phyloP scores from a whole-genome alignment of 768 basidiomycete genomes.

The Tubosaeta sp. region DNA sequence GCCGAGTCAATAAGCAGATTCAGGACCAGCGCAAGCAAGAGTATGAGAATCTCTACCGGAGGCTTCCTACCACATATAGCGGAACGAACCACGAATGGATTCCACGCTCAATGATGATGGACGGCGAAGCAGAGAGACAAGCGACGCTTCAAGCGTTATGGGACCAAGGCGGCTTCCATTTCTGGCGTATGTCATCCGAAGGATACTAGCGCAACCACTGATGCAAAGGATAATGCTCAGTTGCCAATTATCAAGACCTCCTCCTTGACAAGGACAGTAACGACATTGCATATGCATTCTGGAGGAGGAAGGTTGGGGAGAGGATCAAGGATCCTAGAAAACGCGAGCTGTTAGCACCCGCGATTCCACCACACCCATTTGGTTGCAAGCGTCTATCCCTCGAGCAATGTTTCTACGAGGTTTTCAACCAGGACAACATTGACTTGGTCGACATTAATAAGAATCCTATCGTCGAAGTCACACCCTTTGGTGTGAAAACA shows the following conservation, averaged over 20 bases:
- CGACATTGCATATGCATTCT: slow-evolving; percentile 7
- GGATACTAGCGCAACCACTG: neutral
- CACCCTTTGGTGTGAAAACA: slow-evolving; percentile 7
- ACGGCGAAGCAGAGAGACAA: slow-evolving; percentile 9
- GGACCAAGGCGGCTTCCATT: slow-evolving; percentile 7
- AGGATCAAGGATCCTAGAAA: slow-evolving; percentile 3
- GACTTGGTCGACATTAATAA: slow-evolving; percentile 11
- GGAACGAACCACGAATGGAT: slow-evolving; percentile 1
- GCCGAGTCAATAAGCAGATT: slow-evolving; percentile 2
- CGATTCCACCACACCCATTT: slow-evolving; percentile 6
- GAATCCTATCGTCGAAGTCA: slow-evolving; percentile 9
- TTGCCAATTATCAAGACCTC: slow-evolving; percentile 8
- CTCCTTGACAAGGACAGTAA: neutral
- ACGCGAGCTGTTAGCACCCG: neutral
- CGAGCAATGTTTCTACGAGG: slow-evolving; percentile 9
- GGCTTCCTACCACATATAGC: neutral
- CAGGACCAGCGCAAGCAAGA: slow-evolving; percentile 11
- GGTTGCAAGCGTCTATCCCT: slow-evolving; percentile 5
- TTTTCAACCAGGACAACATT: slow-evolving; percentile 8
- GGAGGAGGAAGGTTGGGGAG: slow-evolving; percentile 6
- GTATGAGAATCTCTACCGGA: slow-evolving; percentile 7
- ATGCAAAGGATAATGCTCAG: neutral
- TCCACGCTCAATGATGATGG: slow-evolving; percentile 6
- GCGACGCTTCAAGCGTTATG: slow-evolving; percentile 6
- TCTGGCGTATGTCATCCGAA: slow-evolving; percentile 6